Conservation (phyloP, 495 filamentous ascomycete species). For the Aspergillus sclerotioniger region DNA sequence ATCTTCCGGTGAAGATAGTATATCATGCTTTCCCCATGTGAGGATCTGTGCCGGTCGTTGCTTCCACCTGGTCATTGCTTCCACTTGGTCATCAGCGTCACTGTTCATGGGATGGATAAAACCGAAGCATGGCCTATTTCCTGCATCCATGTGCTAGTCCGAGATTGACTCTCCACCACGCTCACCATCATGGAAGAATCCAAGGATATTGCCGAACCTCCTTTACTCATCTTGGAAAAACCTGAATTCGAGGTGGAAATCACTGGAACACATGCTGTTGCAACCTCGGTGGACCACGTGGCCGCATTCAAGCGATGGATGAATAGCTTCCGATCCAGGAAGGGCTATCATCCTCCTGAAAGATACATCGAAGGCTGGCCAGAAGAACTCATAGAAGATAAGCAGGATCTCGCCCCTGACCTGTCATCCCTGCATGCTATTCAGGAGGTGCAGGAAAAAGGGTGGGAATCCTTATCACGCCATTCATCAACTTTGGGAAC, state of each 20-base stretch:
- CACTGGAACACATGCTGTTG: background rate
- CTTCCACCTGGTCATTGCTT: slow-evolving; percentile 10
- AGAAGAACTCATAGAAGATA: slow-evolving; percentile 30
- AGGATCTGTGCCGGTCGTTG: slow-evolving; percentile 3
- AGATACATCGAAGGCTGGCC: slow-evolving; percentile 44
- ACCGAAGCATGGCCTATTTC: background rate
- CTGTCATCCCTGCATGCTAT: slow-evolving; percentile 14
- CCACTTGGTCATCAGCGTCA: background rate
- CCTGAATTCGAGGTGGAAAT: background rate
- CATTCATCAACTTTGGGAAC: slow-evolving; percentile 75
- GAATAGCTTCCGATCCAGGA: slow-evolving; percentile 49
- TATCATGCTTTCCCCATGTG: background rate
- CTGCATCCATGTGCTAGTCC: background rate
- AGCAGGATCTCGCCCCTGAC: slow-evolving; percentile 22
- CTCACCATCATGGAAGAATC: slow-evolving; percentile 14
- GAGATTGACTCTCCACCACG: background rate
- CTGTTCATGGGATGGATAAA: background rate
- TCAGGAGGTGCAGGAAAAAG: slow-evolving; percentile 35
- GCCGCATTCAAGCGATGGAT: slow-evolving; percentile 54
- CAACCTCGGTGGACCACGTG: slow-evolving; percentile 10
- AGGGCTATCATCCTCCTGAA: slow-evolving; percentile 26
- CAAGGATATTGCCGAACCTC: slow-evolving; percentile 8
- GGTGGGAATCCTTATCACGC: slow-evolving; percentile 57
- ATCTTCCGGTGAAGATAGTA: background rate
- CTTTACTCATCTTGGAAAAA: slow-evolving; percentile 4